These are phyloP conservation scores for Rhizophagus clarus DNA, from an alignment of 192 early-diverging fungal species.

Conservation along the genomic window DNA sequence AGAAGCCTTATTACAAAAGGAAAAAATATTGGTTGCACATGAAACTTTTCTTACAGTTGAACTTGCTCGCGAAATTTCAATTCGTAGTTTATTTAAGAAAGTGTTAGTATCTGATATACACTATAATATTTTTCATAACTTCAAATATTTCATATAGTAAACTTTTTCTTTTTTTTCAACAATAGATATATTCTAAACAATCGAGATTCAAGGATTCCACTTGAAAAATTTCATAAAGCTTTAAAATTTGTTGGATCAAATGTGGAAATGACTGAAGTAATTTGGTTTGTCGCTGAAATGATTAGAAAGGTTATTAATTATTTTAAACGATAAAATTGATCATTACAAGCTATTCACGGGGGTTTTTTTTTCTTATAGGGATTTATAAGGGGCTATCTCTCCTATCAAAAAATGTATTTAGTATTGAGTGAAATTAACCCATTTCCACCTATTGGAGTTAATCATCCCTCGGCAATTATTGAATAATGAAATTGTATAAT, in stretches of 20 bases:
- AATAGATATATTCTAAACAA: conserved; percentile 45
- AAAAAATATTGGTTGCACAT: conserved; percentile 60
- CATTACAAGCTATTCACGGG: neutral
- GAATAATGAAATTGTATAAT: too few relatives aligned
- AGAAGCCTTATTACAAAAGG: conserved; percentile 52
- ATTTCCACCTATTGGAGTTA: neutral
- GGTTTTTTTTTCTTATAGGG: neutral
- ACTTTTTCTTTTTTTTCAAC: neutral
- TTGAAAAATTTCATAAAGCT: conserved; percentile 64
- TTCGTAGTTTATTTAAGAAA: conserved; percentile 78
- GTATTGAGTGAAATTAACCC: neutral
- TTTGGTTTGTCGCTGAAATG: conserved; percentile 88
- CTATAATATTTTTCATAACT: neutral
- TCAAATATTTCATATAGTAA: neutral
- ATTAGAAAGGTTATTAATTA: conserved; percentile 67
- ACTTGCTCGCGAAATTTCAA: conserved; percentile 65
- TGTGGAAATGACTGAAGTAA: conserved; percentile 71
- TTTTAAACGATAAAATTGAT: neutral
- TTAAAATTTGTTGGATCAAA: conserved; percentile 59
- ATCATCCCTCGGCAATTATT: too few relatives aligned
- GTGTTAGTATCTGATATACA: conserved; percentile 58
- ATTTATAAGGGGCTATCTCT: neutral
- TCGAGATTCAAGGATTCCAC: conserved; percentile 52
- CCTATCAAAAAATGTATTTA: neutral
- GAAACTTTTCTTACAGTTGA: conserved; percentile 88